Conservation (phyloP, 352 stramenopile genomes). For the Globisporangium abappressorium region DNA sequence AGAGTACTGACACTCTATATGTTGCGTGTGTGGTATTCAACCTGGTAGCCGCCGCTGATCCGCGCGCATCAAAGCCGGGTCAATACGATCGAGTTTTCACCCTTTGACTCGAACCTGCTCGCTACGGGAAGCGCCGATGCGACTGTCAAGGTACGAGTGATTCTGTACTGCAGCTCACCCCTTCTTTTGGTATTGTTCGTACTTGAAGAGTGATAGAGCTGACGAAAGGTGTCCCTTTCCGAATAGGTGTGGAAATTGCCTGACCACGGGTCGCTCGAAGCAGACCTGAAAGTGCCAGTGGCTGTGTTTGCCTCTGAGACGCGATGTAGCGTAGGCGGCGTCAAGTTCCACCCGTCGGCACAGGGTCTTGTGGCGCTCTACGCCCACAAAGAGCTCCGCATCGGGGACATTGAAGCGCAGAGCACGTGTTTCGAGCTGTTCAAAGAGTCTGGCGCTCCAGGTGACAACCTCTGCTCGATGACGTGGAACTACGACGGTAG, state of each 20-base stretch:
- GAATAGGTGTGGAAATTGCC: conserved; percentile 58
- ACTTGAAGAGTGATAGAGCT: background rate
- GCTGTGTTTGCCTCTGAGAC: conserved; percentile 17
- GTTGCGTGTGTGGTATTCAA: background rate
- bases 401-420: conserved; percentile 51
- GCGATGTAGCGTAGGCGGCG: conserved; percentile 26
- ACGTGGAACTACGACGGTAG: conserved; percentile 77
- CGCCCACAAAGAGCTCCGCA: conserved; percentile 31
- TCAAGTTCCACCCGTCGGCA: conserved; percentile 59
- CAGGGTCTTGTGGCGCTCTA: conserved; percentile 41
- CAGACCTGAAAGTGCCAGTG: conserved; percentile 26
- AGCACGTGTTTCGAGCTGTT: conserved; percentile 20
- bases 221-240: background rate
- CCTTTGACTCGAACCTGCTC: conserved; percentile 49
- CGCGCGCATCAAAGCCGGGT: conserved; percentile 57
- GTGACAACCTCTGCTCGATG: conserved; percentile 27
- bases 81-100: conserved; percentile 61
- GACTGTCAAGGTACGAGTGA: conserved; percentile 38
- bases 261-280: conserved; percentile 14
- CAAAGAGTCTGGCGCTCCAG: conserved; percentile 6
- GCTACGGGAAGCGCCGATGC: conserved; percentile 54
- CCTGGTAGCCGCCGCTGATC: conserved; percentile 45
- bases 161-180: background rate
- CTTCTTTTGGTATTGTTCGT: conserved; percentile 1
- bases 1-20: conserved; percentile 4